Base-by-base conservation (phyloP, 306 rosid genomes). In the Prunus davidiana region DNA sequence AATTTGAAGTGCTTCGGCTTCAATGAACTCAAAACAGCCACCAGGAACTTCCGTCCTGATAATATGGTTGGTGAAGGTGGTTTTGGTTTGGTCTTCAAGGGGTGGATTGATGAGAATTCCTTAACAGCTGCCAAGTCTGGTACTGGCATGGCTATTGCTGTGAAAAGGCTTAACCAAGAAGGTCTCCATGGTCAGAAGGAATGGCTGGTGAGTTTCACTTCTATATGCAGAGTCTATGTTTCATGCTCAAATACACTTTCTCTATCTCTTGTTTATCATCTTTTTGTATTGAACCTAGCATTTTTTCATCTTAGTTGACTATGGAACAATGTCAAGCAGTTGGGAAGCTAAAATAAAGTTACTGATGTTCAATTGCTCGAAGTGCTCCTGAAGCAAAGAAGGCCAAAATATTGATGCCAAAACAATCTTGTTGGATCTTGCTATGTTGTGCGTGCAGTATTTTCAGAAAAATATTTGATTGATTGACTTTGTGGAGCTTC, bases 11-110 rank as follows among this genome's bases (percentile, higher is more conserved):
- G 78, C 81, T 96, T 96, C 80, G 24, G 78, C 74, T 92, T 84
- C 14, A 83, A 80, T 83, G 97, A 91, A 76, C 93, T 96, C 38
- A 92, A 73, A 83, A 86, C 82, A 12, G 93, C 99, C 79, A 96
- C 99, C 34, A 84, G 97, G 78, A 96, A 96, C 87, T 96, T 96
- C 71, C 97, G 99, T 41, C 99, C 98, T 0, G 98, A 96, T 66
- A 96, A 98, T 88, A 87, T 96, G 84, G 86, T 96, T 7, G 99
- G 99, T 16, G 99, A 92, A 84, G 99, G 99, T 0, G 97, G 98
- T 16, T 96, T 96, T 75, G 99, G 99, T 49, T 75, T 80, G 54
- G 99, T 96, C 24, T 96, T 91, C 30, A 96, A 96, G 67, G 99
- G 98, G 3, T 96, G 99, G 99, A 72, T 96, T 6, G 99, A 96